Percentiles rank a stretch among this genome's conserved stretches.
Evolutionary conservation across 1,284 basidiomycete species (phyloP).

Genomic region (Puccinia hordei): DNA sequence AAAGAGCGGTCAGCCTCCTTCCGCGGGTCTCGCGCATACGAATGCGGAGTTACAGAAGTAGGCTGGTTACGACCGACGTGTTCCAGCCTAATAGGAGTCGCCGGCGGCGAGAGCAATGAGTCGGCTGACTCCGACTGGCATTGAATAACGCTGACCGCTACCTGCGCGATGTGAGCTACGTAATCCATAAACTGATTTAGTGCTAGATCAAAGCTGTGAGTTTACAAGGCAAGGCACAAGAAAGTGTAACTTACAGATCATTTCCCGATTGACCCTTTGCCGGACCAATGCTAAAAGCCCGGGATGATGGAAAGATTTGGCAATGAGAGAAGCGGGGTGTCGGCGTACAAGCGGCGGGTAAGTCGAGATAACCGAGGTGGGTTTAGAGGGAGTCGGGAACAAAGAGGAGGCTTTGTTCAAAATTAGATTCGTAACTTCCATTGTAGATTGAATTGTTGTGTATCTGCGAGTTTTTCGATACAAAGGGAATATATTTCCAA

Average conservation of each 20-base stretch:
- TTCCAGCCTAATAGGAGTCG: slow-evolving; percentile 29
- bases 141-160: slow-evolving; percentile 60
- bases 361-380: slow-evolving; percentile 51
- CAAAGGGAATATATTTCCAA: not conserved
- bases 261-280: slow-evolving; percentile 74
- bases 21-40: not conserved
- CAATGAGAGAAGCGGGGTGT: slow-evolving; percentile 69
- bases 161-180: slow-evolving; percentile 60
- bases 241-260: slow-evolving; percentile 66
- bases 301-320: slow-evolving; percentile 71
- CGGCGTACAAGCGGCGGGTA: slow-evolving; percentile 61
- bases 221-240: not conserved
- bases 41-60: not conserved
- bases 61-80: not conserved
- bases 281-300: slow-evolving; percentile 75
- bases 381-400: slow-evolving; percentile 11
- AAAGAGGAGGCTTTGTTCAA: slow-evolving; percentile 10
- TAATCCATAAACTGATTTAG: not conserved
- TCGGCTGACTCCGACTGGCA: slow-evolving; percentile 58
- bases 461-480: not conserved
- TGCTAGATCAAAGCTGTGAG: not conserved
- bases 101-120: slow-evolving; percentile 38
- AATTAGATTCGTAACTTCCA: slow-evolving; percentile 17
- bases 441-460: not conserved
- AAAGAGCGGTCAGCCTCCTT: slow-evolving; percentile 59